Conservation (phyloP, 2,329 filamentous ascomycete species). For the Talaromyces marneffei region DNA sequence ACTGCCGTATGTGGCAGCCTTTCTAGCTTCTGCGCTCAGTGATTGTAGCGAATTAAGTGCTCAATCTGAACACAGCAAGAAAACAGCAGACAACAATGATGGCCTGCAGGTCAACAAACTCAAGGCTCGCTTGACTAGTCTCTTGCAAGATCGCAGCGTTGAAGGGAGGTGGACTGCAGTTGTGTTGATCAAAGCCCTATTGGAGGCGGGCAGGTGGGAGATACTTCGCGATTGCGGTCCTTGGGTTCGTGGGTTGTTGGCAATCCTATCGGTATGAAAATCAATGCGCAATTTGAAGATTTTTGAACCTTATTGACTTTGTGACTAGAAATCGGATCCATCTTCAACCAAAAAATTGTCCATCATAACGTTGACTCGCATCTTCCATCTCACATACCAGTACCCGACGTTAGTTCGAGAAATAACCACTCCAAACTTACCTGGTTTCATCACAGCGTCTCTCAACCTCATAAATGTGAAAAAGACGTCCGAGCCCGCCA, state of each 20-base stretch:
- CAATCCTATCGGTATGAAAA: constrained; percentile 59
- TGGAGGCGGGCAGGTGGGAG: constrained; percentile 83
- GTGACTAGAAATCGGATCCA: constrained; percentile 66
- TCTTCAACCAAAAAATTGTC: constrained; percentile 68
- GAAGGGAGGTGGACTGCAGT: constrained; percentile 74
- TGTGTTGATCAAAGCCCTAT: constrained; percentile 69
- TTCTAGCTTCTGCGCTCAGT: constrained; percentile 54
- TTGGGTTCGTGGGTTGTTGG: constrained; percentile 73
- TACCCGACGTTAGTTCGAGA: constrained; percentile 80
- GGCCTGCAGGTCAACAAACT: constrained; percentile 72
- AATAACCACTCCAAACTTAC: constrained; percentile 76
- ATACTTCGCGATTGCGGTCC: constrained; percentile 64
- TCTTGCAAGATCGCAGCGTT: constrained; percentile 69
- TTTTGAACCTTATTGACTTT: not conserved
- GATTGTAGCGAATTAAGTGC: constrained; percentile 58
- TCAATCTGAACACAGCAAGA: constrained; percentile 51
- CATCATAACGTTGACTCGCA: constrained; percentile 70
- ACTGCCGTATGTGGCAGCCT: constrained; percentile 66
- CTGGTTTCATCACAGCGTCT: constrained; percentile 66
- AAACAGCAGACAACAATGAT: constrained; percentile 57
- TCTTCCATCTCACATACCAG: constrained; percentile 75
- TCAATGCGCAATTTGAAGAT: not conserved
- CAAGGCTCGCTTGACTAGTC: constrained; percentile 68
- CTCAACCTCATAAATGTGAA: constrained; percentile 58
- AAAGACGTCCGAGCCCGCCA: not conserved